Percentiles rank a stretch among this genome's conserved stretches.
These are phyloP conservation scores for Blepharisma japonicum DNA, from an alignment of 73 alveolate species.

Conservation along the genomic window DNA sequence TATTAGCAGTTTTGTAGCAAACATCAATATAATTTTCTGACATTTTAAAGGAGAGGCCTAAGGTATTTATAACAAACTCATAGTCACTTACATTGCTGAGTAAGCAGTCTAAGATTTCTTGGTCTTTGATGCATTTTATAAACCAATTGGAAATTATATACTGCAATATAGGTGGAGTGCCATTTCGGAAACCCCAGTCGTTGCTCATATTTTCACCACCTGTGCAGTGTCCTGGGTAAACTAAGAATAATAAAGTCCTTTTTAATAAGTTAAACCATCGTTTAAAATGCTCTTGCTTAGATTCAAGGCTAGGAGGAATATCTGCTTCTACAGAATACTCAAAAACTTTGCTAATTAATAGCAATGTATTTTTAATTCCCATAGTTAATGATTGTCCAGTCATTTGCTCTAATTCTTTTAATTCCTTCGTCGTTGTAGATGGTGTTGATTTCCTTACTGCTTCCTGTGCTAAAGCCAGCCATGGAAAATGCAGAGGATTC, in stretches of 20 bases:
- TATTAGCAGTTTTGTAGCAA: neutral
- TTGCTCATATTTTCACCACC: neutral
- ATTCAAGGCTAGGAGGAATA: neutral
- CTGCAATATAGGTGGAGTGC: neutral
- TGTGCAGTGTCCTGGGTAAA: neutral
- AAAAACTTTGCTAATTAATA: too few relatives aligned
- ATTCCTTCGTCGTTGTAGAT: neutral
- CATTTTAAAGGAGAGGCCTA: constrained; percentile 3
- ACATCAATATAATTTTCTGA: neutral
- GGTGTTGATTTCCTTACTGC: too few relatives aligned
- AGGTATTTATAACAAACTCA: neutral
- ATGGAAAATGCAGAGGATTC: too few relatives aligned
- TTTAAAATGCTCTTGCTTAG: neutral
- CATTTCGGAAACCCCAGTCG: neutral
- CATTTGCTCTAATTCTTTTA: constrained; percentile 10
- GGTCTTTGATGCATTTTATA: neutral
- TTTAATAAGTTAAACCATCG: neutral
- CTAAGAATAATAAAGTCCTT: neutral
- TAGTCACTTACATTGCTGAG: neutral
- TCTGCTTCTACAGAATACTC: too few relatives aligned
- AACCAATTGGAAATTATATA: constrained; percentile 1
- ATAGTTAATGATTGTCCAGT: neutral
- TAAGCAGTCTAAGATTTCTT: neutral
- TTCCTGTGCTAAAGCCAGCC: too few relatives aligned
- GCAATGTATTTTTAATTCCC: too few relatives aligned